Percentiles rank a stretch among this genome's conserved stretches.
Evolutionary conservation across 2,329 filamentous ascomycete genomes (phyloP).

Genomic region (Venturia effusa): DNA sequence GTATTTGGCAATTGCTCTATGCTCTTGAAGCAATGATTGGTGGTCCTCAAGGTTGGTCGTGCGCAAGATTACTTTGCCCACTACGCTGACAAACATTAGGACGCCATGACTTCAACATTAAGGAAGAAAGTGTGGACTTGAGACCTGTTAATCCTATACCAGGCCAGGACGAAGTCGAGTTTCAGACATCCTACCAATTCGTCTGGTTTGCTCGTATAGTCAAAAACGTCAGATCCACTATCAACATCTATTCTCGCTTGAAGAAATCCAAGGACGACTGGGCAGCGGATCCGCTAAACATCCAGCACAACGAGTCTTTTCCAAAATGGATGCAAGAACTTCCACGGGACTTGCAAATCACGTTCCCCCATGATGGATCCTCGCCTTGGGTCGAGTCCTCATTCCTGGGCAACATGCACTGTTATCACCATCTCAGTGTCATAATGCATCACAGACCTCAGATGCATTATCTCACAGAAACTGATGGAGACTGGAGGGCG

Average conservation of each 20-base stretch:
- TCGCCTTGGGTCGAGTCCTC: slow-evolving; percentile 78
- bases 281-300: slow-evolving; percentile 75
- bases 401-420: slow-evolving; percentile 80
- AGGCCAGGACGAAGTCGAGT: slow-evolving; percentile 64
- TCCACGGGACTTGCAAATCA: slow-evolving; percentile 66
- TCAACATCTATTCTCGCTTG: slow-evolving; percentile 60
- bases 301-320: slow-evolving; percentile 67
- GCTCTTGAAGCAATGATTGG: slow-evolving; percentile 87
- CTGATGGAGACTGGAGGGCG: slow-evolving; percentile 72
- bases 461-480: slow-evolving; percentile 61
- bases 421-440: slow-evolving; percentile 74
- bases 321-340: slow-evolving; percentile 66
- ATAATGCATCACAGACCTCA: slow-evolving; percentile 86
- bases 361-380: slow-evolving; percentile 66
- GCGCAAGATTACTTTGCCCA: neutral
- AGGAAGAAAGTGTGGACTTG: slow-evolving; percentile 66
- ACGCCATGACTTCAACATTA: slow-evolving; percentile 67
- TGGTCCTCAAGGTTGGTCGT: slow-evolving; percentile 66
- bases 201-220: slow-evolving; percentile 69
- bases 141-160: slow-evolving; percentile 51
- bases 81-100: slow-evolving; percentile 36
- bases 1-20: slow-evolving; percentile 84
- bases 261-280: slow-evolving; percentile 72
- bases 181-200: slow-evolving; percentile 71
- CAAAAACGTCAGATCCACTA: slow-evolving; percentile 67